A percentile compares a stretch with the other conserved stretches of the same genome.
phyloP scores from a whole-genome alignment of 2,329 filamentous ascomycete species.

The Epichloe glyceriae region DNA sequence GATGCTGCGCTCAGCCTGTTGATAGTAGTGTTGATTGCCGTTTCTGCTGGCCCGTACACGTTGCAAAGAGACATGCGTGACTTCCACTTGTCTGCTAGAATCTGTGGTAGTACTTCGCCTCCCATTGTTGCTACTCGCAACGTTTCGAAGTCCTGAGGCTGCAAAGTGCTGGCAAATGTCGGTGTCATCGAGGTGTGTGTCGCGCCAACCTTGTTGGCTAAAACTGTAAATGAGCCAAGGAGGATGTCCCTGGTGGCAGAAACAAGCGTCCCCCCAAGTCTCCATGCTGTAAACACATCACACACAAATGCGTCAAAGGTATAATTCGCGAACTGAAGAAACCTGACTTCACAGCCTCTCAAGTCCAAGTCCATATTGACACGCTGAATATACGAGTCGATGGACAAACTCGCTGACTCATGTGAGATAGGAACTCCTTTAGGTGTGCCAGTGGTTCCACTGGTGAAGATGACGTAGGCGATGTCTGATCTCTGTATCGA shows the following conservation, averaged over 20 bases:
- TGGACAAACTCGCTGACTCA: conserved; percentile 19
- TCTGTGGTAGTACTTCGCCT: conserved; percentile 45
- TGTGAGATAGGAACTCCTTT: conserved; percentile 26
- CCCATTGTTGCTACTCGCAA: conserved; percentile 47
- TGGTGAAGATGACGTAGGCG: conserved; percentile 26
- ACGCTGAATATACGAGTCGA: neutral
- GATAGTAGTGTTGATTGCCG: conserved; percentile 15
- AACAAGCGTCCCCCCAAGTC: conserved; percentile 46
- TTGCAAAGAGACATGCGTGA: conserved; percentile 9
- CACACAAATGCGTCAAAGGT: conserved; percentile 38
- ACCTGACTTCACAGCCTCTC: conserved; percentile 15
- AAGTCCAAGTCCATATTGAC: neutral
- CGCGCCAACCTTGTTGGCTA: conserved; percentile 34
- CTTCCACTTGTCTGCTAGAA: conserved; percentile 41
- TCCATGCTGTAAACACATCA: conserved; percentile 52
- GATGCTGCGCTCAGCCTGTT: conserved; percentile 10
- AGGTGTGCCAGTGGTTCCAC: conserved; percentile 16
- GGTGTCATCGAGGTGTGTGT: conserved; percentile 51
- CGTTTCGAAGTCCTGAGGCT: conserved; percentile 26
- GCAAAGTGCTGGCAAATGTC: conserved; percentile 43
- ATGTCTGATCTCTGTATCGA: conserved; percentile 9
- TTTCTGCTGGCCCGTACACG: conserved; percentile 17
- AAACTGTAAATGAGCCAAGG: conserved; percentile 38
- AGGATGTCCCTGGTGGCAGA: conserved; percentile 42
- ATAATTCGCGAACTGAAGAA: conserved; percentile 23